phyloP scores from a whole-genome alignment of 1,284 basidiomycete species.

The Heterobasidion irregulare region DNA sequence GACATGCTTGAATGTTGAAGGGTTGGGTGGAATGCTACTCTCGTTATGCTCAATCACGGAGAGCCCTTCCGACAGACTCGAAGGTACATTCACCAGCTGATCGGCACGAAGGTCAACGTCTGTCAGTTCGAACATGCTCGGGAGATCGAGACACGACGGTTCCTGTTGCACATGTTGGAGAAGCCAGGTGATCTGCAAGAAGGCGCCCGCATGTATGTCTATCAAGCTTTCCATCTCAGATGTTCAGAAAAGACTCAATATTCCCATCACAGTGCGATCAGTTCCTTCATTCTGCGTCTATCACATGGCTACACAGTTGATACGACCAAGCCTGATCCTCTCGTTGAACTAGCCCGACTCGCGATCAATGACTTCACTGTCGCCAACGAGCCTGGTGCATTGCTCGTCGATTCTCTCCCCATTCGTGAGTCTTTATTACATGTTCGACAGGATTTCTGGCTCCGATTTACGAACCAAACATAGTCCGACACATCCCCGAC shows the following conservation, averaged over 20 bases:
- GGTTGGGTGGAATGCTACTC: conserved; percentile 52
- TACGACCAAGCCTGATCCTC: conserved; percentile 5
- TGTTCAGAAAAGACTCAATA: background rate
- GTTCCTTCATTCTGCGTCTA: conserved; percentile 10
- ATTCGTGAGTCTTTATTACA: background rate
- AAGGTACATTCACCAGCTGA: conserved; percentile 7
- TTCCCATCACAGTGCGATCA: conserved; percentile 6
- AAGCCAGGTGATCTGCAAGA: conserved; percentile 11
- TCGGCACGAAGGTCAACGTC: conserved; percentile 15
- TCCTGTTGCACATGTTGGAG: conserved; percentile 12
- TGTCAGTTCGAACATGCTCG: conserved; percentile 12
- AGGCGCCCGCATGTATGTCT: conserved; percentile 14
- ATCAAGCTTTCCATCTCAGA: background rate
- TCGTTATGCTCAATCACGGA: conserved; percentile 50
- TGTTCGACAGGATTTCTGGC: no score
- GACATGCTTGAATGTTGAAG: background rate
- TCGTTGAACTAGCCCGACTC: background rate
- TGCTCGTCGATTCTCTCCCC: conserved; percentile 1
- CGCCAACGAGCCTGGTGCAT: background rate
- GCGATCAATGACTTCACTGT: background rate
- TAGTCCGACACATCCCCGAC: background rate
- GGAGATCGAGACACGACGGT: conserved; percentile 15
- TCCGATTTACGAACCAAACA: background rate
- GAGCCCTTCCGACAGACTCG: conserved; percentile 39
- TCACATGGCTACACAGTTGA: conserved; percentile 9